These are phyloP conservation scores for Umbelopsis ramanniana DNA, from an alignment of 192 early-diverging fungal genomes.

Conservation along the genomic window DNA sequence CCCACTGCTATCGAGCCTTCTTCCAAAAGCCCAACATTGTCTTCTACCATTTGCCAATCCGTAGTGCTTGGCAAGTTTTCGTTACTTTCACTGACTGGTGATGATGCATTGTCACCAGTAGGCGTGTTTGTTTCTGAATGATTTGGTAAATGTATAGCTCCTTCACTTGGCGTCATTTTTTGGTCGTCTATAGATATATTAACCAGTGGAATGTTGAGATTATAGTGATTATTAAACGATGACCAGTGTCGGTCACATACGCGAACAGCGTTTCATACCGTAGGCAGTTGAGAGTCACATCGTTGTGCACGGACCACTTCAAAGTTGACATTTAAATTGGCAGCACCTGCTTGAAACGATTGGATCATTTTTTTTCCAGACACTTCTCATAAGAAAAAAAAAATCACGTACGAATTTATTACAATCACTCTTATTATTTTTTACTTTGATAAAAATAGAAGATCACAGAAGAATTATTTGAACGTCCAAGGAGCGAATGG, in stretches of 20 bases:
- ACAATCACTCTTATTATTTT: neutral
- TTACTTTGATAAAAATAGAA: neutral
- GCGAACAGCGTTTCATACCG: neutral
- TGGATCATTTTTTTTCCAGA: too few species aligned
- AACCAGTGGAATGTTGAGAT: neutral
- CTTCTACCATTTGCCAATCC: slow-evolving; percentile 19
- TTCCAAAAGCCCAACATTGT: neutral
- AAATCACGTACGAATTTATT: too few species aligned
- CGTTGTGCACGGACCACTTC: slow-evolving; percentile 4
- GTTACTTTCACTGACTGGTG: neutral
- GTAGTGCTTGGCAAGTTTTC: slow-evolving; percentile 11
- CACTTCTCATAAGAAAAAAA: too few species aligned
- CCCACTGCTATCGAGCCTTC: neutral
- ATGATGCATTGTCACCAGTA: neutral
- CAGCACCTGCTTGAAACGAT: too few species aligned
- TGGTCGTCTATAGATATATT: neutral
- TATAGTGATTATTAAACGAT: neutral
- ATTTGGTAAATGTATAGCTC: slow-evolving; percentile 3
- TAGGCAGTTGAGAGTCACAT: neutral
- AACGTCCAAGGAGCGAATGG: slow-evolving; percentile 20
- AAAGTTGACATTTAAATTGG: neutral
- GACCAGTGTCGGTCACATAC: neutral
- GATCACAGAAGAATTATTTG: neutral
- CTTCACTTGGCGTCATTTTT: slow-evolving; percentile 7
- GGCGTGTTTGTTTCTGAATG: neutral